These are phyloP conservation scores for Aurinia saxatilis DNA, from an alignment of 345 rosid species.

Conservation along the genomic window DNA sequence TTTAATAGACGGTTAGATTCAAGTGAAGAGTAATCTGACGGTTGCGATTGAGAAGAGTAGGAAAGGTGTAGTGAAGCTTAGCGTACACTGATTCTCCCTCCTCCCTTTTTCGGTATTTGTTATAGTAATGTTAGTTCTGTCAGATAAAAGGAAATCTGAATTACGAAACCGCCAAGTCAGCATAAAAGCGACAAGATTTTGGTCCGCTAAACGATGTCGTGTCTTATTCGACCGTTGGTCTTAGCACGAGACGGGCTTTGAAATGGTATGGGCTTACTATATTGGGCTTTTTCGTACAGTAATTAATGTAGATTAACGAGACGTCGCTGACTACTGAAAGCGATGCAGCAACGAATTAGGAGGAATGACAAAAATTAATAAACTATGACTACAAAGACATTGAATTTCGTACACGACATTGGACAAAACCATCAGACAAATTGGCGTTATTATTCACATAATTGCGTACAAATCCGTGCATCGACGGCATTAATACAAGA, in stretches of 20 bases:
- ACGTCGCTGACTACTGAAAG: background rate
- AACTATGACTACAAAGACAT: constrained; percentile 3
- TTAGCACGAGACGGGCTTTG: background rate
- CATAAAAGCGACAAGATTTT: constrained; percentile 23
- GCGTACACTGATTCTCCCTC: background rate
- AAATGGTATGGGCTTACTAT: background rate
- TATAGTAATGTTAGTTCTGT: constrained; percentile 4
- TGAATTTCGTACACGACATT: constrained; percentile 12
- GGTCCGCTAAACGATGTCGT: constrained; percentile 10
- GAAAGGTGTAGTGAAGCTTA: background rate
- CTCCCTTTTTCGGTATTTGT: constrained; percentile 19
- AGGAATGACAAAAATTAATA: background rate
- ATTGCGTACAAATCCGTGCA: constrained; percentile 20
- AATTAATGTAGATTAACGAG: background rate
- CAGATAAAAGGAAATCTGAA: constrained; percentile 21
- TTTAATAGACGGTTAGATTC: constrained; percentile 1
- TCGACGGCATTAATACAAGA: background rate
- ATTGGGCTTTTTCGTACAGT: background rate
- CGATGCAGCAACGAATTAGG: background rate
- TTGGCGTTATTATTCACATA: constrained; percentile 14
- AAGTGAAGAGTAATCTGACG: background rate
- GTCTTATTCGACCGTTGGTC: constrained; percentile 20
- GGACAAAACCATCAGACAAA: background rate
- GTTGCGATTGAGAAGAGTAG: background rate
- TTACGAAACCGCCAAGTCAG: constrained; percentile 25